A percentile compares a stretch with the other conserved stretches of the same genome.
phyloP scores from a whole-genome alignment of 2,329 filamentous ascomycete species.

The Fusarium miscanthi region DNA sequence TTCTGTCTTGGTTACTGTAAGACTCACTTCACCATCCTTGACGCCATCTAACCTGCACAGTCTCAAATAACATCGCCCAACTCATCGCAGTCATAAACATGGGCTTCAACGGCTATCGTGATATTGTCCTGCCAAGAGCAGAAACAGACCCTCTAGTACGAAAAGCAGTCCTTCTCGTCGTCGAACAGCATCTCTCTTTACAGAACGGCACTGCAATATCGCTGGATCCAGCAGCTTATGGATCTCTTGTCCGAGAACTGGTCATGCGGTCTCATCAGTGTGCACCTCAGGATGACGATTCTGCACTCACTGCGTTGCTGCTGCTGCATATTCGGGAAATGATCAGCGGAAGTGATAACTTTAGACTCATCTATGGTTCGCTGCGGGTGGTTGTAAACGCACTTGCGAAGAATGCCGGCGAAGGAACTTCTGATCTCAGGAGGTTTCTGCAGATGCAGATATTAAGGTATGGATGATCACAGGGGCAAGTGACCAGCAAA shows the following conservation, averaged over 20 bases:
- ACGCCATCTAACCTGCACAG: not conserved
- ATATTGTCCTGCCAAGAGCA: slow-evolving; percentile 33
- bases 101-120: slow-evolving; percentile 40
- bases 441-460: slow-evolving; percentile 40
- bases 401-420: slow-evolving; percentile 1
- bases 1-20: slow-evolving; percentile 38
- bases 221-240: slow-evolving; percentile 20
- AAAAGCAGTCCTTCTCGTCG: slow-evolving; percentile 34
- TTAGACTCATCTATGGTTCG: slow-evolving; percentile 34
- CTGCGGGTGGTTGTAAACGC: slow-evolving; percentile 31
- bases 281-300: slow-evolving; percentile 37
- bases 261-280: slow-evolving; percentile 31
- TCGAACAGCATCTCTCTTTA: slow-evolving; percentile 37
- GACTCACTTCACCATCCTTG: accelerated
- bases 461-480: not conserved
- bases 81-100: slow-evolving; percentile 41
- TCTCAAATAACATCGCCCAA: slow-evolving; percentile 39
- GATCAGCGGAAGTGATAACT: slow-evolving; percentile 42
- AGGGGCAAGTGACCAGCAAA: accelerated
- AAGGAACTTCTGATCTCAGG: slow-evolving; percentile 18
- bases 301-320: slow-evolving; percentile 34
- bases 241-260: slow-evolving; percentile 28
- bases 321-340: slow-evolving; percentile 38
- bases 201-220: slow-evolving; percentile 22
- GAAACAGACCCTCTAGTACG: slow-evolving; percentile 34